These are phyloP conservation scores for Colletotrichum chlorophyti DNA, from an alignment of 2,329 filamentous ascomycete genomes.

Conservation along the genomic window DNA sequence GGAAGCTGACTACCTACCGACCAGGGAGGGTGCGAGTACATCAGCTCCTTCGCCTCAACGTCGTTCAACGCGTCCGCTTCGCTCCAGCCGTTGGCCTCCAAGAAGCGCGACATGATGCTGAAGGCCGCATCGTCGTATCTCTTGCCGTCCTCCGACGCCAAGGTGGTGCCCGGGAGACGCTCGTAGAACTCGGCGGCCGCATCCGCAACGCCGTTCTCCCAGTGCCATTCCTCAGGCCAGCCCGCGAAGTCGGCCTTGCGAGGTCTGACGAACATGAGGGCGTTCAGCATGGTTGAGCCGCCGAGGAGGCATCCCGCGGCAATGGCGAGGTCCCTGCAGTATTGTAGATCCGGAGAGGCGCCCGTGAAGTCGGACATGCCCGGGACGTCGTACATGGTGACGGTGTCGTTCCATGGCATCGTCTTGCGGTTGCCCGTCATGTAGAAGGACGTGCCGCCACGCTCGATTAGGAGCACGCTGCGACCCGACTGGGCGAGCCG, in stretches of 20 bases:
- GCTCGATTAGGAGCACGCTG: conserved; percentile 28
- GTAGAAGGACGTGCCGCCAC: conserved; percentile 23
- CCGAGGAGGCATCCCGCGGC: conserved; percentile 40
- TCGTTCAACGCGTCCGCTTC: conserved; percentile 26
- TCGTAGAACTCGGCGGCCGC: conserved; percentile 30
- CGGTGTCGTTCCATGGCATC: conserved; percentile 35
- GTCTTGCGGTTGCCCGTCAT: conserved; percentile 29
- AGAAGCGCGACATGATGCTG: conserved; percentile 27
- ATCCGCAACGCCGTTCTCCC: conserved; percentile 28
- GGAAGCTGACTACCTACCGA: not conserved
- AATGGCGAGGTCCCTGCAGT: conserved; percentile 36
- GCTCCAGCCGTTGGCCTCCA: conserved; percentile 28
- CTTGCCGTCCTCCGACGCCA: conserved; percentile 28
- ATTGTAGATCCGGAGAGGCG: conserved; percentile 14
- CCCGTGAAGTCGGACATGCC: conserved; percentile 27
- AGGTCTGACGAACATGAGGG: conserved; percentile 34
- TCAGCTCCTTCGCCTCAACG: conserved; percentile 27
- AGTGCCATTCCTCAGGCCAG: conserved; percentile 31
- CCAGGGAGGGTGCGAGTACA: conserved; percentile 31
- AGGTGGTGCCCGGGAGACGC: conserved; percentile 27
- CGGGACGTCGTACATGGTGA: conserved; percentile 33
- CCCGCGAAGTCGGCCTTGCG: conserved; percentile 20
- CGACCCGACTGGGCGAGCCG: conserved; percentile 28
- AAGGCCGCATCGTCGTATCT: conserved; percentile 30
- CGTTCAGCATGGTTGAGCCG: conserved; percentile 37